Percentiles rank a stretch among this genome's conserved stretches.
These are phyloP conservation scores for Fusarium praegraminearum DNA, from an alignment of 2,329 filamentous ascomycete species.

Conservation along the genomic window DNA sequence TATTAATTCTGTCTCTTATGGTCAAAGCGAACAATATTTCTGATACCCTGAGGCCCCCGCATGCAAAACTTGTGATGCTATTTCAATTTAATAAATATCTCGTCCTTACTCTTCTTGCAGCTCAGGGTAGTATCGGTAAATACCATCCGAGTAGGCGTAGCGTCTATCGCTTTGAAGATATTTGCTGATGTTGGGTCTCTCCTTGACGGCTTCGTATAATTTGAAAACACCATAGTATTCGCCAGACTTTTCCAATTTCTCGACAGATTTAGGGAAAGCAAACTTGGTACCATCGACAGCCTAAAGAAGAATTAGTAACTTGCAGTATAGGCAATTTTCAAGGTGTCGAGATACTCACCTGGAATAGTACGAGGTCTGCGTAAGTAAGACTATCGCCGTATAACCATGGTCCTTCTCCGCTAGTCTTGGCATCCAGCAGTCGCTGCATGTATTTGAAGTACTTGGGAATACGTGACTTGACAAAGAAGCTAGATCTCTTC, in stretches of 20 bases:
- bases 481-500: conserved; percentile 68
- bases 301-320: background rate
- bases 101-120: conserved; percentile 65
- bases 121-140: conserved; percentile 80
- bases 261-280: conserved; percentile 77
- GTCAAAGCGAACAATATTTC: too few relatives aligned
- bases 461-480: conserved; percentile 74
- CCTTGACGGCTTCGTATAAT: conserved; percentile 73
- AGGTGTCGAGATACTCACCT: conserved; percentile 60
- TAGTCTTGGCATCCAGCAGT: conserved; percentile 67
- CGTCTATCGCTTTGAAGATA: conserved; percentile 77
- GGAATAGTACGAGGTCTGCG: conserved; percentile 80
- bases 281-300: conserved; percentile 68
- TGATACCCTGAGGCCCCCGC: too few relatives aligned
- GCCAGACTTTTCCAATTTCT: conserved; percentile 63
- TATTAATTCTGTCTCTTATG: too few relatives aligned
- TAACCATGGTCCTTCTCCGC: conserved; percentile 71
- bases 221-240: conserved; percentile 72
- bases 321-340: fast-evolving
- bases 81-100: background rate
- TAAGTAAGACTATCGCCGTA: conserved; percentile 75
- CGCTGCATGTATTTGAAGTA: conserved; percentile 78
- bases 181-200: conserved; percentile 71
- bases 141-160: conserved; percentile 70
- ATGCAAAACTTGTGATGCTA: background rate